phyloP scores from a whole-genome alignment of 805 yeast genomes.

The Isabelozyma pseudorhagii region DNA sequence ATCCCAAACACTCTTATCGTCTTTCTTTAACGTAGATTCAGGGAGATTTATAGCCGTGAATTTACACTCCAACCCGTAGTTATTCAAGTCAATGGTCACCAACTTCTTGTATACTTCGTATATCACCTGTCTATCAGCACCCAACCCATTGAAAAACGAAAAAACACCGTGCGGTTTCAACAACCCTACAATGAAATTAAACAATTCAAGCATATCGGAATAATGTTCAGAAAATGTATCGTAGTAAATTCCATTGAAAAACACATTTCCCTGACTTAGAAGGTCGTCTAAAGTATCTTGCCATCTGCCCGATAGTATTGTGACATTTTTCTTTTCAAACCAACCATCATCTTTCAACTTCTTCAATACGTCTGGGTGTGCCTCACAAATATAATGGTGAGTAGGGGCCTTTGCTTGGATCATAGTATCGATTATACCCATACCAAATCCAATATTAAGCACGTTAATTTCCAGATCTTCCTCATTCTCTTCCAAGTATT shows the following conservation, averaged over 20 bases:
- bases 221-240: slow-evolving; percentile 95
- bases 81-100: slow-evolving; percentile 73
- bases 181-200: slow-evolving; percentile 77
- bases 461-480: slow-evolving; percentile 46
- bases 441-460: slow-evolving; percentile 90
- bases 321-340: slow-evolving; percentile 71
- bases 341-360: slow-evolving; percentile 76
- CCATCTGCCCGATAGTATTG: slow-evolving; percentile 86
- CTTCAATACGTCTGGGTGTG: slow-evolving; percentile 84
- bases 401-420: slow-evolving; percentile 59
- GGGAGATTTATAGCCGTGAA: slow-evolving; percentile 52
- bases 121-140: slow-evolving; percentile 42
- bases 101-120: slow-evolving; percentile 76
- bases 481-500: slow-evolving; percentile 25
- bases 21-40: slow-evolving; percentile 20
- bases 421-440: slow-evolving; percentile 90
- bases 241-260: slow-evolving; percentile 87
- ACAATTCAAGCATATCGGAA: slow-evolving; percentile 80
- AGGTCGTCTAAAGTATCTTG: slow-evolving; percentile 73
- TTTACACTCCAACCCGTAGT: slow-evolving; percentile 71
- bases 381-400: slow-evolving; percentile 86
- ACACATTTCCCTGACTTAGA: slow-evolving; percentile 58
- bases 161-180: slow-evolving; percentile 80
- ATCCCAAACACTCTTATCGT: slow-evolving; percentile 49
- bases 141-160: slow-evolving; percentile 84